Evolutionary conservation across 1,139 yeast species (phyloP).

Genomic region (Hyphopichia fennica): DNA sequence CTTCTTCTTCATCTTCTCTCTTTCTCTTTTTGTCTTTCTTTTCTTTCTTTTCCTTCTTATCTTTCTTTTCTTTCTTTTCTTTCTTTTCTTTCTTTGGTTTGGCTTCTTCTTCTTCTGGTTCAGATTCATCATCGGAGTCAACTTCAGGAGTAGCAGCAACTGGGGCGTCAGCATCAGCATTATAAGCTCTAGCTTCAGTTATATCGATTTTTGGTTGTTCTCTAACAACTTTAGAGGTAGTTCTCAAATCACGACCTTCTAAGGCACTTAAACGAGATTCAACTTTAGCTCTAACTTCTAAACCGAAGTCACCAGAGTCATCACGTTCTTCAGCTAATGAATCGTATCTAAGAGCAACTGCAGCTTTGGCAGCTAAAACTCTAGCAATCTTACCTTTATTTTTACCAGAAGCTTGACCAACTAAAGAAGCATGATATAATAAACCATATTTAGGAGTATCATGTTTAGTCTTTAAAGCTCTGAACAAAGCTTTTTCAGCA

Average conservation of each 20-base stretch:
- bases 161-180: conserved; percentile 86
- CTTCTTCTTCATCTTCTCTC: conserved; percentile 40
- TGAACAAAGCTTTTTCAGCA: conserved; percentile 97
- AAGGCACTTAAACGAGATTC: conserved; percentile 92
- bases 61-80: conserved; percentile 22
- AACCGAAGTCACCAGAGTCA: conserved; percentile 91
- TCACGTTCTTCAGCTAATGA: conserved; percentile 96
- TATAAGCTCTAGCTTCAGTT: conserved; percentile 82
- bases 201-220: conserved; percentile 83
- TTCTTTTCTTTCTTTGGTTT: conserved; percentile 29
- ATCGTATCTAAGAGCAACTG: conserved; percentile 94
- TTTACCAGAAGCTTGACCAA: conserved; percentile 94
- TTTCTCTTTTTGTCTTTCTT: conserved; percentile 20
- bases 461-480: conserved; percentile 98
- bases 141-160: conserved; percentile 30
- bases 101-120: conserved; percentile 45
- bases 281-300: conserved; percentile 88
- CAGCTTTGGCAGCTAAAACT: conserved; percentile 97
- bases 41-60: conserved; percentile 30
- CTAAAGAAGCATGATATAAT: conserved; percentile 94
- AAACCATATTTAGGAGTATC: conserved; percentile 98
- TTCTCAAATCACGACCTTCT: conserved; percentile 92
- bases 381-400: conserved; percentile 99
- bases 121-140: conserved; percentile 42
- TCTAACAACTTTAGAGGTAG: conserved; percentile 72